Conservation (phyloP, 2,329 filamentous ascomycete species). For the Pseudogymnoascus sp. region DNA sequence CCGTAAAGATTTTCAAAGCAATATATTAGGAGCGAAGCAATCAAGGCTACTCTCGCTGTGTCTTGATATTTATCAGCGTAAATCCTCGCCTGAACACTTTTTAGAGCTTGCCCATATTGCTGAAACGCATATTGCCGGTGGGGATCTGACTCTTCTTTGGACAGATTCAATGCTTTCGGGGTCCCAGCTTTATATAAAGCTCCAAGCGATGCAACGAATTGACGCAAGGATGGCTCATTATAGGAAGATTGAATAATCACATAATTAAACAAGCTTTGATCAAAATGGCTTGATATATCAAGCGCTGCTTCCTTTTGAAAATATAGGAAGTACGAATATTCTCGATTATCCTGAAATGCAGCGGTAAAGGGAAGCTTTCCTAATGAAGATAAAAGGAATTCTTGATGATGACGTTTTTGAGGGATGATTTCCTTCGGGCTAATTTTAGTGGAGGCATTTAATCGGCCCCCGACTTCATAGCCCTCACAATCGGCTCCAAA, state of each 20-base stretch:
- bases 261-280: slow-evolving; percentile 16
- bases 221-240: slow-evolving; percentile 14
- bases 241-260: slow-evolving; percentile 18
- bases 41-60: slow-evolving; percentile 17
- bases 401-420: background rate
- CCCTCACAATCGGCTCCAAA: slow-evolving; percentile 22
- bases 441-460: background rate
- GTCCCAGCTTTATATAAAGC: slow-evolving; percentile 17
- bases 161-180: background rate
- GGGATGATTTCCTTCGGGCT: background rate
- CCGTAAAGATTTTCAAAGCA: slow-evolving; percentile 21
- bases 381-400: background rate
- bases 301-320: slow-evolving; percentile 17
- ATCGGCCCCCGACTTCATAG: slow-evolving; percentile 12
- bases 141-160: background rate
- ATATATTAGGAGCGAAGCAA: slow-evolving; percentile 20
- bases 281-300: slow-evolving; percentile 17
- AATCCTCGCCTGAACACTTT: slow-evolving; percentile 13
- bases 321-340: slow-evolving; percentile 19
- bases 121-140: slow-evolving; percentile 17
- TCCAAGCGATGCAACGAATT: slow-evolving; percentile 16
- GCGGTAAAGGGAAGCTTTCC: background rate
- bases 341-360: slow-evolving; percentile 15
- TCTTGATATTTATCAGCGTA: slow-evolving; percentile 10
- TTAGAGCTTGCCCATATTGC: slow-evolving; percentile 19